Conservation (phyloP, 352 stramenopile species). For the Thalassiosira hispida region DNA sequence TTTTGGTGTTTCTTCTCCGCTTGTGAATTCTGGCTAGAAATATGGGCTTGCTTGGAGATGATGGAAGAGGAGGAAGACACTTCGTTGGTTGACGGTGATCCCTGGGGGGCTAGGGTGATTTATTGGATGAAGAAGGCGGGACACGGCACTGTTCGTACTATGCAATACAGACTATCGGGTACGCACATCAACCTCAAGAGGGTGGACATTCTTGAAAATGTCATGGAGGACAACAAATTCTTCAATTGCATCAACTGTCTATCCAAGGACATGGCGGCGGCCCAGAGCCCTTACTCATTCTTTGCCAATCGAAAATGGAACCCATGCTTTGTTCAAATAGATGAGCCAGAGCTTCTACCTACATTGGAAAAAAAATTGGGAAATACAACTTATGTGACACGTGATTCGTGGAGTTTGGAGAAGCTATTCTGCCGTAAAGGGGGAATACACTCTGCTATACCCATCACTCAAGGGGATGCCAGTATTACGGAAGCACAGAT, state of each 20-base stretch:
- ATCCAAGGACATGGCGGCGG: background rate
- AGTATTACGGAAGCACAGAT: constrained; percentile 44
- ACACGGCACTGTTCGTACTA: constrained; percentile 1
- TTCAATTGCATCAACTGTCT: background rate
- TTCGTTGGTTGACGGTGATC: constrained; percentile 17
- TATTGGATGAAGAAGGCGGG: constrained; percentile 12
- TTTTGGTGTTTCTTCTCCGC: constrained; percentile 59
- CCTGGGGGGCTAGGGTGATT: constrained; percentile 11
- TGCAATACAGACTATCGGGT: constrained; percentile 27
- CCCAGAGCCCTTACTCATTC: constrained; percentile 13
- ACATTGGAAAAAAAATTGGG: constrained; percentile 19
- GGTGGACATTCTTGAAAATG: background rate
- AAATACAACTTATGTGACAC: constrained; percentile 35
- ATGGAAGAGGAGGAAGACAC: constrained; percentile 29
- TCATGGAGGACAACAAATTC: constrained; percentile 13
- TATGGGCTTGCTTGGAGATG: constrained; percentile 38
- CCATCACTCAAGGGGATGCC: constrained; percentile 37
- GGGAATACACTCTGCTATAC: constrained; percentile 21
- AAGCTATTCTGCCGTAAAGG: constrained; percentile 51
- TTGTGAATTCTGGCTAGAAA: constrained; percentile 54
- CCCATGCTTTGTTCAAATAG: background rate
- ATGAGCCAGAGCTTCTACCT: background rate
- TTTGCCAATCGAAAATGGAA: constrained; percentile 15
- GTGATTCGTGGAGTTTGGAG: constrained; percentile 52
- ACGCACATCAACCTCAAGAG: constrained; percentile 26